Conservation (phyloP, 78 protist genomes). For the Cavenderia fasciculata region DNA sequence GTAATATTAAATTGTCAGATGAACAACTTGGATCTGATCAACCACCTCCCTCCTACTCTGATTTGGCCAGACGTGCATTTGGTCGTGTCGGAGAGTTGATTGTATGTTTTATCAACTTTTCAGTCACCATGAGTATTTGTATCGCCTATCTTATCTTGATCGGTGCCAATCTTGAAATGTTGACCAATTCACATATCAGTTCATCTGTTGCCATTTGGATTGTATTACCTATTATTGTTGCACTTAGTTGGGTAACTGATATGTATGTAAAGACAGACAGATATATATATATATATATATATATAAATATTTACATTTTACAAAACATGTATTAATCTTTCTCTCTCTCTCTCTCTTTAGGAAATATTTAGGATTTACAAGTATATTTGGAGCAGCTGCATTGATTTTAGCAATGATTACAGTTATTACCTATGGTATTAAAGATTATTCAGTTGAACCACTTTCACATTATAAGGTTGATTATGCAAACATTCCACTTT, state of each 20-base stretch:
- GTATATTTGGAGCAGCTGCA: slow-evolving; percentile 63
- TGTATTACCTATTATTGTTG: slow-evolving; percentile 6
- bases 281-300: neutral
- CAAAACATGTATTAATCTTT: neutral
- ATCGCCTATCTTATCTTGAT: slow-evolving; percentile 35
- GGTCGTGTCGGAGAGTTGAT: slow-evolving; percentile 52
- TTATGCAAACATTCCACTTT: slow-evolving; percentile 43
- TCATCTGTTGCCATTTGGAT: slow-evolving; percentile 24
- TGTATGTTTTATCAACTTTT: slow-evolving; percentile 56
- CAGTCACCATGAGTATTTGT: slow-evolving; percentile 55
- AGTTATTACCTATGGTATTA: slow-evolving; percentile 42
- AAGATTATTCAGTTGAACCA: slow-evolving; percentile 20
- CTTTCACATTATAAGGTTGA: slow-evolving; percentile 5
- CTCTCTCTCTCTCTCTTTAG: neutral
- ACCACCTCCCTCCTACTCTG: slow-evolving; percentile 48
- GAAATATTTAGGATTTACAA: slow-evolving; percentile 67
- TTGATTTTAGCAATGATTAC: slow-evolving; percentile 58
- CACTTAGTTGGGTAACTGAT: slow-evolving; percentile 38
- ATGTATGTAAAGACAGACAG: slow-evolving; percentile 58
- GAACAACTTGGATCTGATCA: slow-evolving; percentile 8
- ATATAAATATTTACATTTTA: neutral
- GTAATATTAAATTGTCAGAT: slow-evolving; percentile 4
- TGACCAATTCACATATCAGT: neutral
- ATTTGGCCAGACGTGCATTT: slow-evolving; percentile 20
- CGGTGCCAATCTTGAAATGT: slow-evolving; percentile 18